Evolutionary conservation across 495 filamentous ascomycete genomes (phyloP).

Genomic region (Cetradonia linearis): DNA sequence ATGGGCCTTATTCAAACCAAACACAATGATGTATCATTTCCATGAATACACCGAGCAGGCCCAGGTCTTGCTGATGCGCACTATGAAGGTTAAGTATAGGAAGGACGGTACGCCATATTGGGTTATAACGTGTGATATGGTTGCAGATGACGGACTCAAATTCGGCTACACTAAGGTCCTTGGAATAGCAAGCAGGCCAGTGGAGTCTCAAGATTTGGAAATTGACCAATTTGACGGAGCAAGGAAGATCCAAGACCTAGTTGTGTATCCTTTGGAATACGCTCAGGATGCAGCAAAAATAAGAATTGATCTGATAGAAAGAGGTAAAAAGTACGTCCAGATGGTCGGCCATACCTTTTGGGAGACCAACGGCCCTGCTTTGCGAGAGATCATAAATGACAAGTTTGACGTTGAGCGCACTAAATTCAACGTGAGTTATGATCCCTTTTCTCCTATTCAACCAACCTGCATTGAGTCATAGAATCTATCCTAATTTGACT

Average conservation of each 20-base stretch:
- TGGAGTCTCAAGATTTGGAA: slow-evolving; percentile 6
- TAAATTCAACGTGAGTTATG: slow-evolving; percentile 10
- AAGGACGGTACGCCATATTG: slow-evolving; percentile 13
- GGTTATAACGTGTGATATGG: slow-evolving; percentile 17
- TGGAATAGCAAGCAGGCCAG: slow-evolving; percentile 12
- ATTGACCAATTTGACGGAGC: slow-evolving; percentile 15
- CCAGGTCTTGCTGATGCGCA: slow-evolving; percentile 14
- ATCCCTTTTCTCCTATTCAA: neutral
- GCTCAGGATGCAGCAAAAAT: neutral
- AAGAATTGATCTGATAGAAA: neutral
- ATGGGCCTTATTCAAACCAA: slow-evolving; percentile 23
- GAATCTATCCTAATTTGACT: neutral
- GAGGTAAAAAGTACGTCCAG: slow-evolving; percentile 16
- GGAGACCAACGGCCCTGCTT: slow-evolving; percentile 16
- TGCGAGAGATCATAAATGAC: slow-evolving; percentile 14
- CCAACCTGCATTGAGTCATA: neutral
- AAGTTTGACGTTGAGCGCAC: slow-evolving; percentile 6
- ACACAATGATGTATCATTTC: slow-evolving; percentile 18
- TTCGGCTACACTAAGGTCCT: slow-evolving; percentile 16
- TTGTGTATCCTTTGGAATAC: slow-evolving; percentile 11
- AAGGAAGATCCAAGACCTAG: slow-evolving; percentile 13
- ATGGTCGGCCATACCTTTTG: slow-evolving; percentile 17
- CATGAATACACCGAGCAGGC: slow-evolving; percentile 18
- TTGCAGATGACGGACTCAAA: slow-evolving; percentile 19
- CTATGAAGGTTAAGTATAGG: slow-evolving; percentile 6